Base-by-base conservation (phyloP, 495 filamentous ascomycete species). In the Entonaema liquescens region DNA sequence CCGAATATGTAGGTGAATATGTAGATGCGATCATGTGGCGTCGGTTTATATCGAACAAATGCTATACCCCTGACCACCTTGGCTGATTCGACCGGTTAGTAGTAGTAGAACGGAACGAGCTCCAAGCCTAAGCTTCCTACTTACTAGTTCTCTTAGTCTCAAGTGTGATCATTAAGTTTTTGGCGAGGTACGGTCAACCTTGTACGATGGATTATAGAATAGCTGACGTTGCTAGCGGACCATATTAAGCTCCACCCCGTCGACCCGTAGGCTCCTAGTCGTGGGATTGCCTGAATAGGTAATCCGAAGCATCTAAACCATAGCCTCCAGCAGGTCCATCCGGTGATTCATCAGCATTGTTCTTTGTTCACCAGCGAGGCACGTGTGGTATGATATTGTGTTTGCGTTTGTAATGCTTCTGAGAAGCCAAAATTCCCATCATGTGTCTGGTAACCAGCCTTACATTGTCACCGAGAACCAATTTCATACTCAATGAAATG, bases 201-300 rank as follows among this genome's bases (percentile, higher is more conserved):
- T 72, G 64, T 61, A 56, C 49, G 50, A 68, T 72, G 44, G 29
- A 25, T 61, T 62, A 65, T 59, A 58, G 42, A 23, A 61, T 49
- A 61, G 56, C 49, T 50, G 70, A 62, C 59, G 57, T 65, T 59
- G 70, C 49, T 68, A 73, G 65, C 60, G 61, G 50, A 58, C 55
- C 59, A 25, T 59, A 21, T 44, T 55, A 40, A 73, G 49, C 70
- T 73, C 70, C 65, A 68, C 70, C 65, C 55, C 55, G n/a, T 38
- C 49, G 49, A 62, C 38, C 28, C 29, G 53, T 56, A 15, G 49
- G 26, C 60, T 31, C 35, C 26, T 58, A n/a, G 47, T 52, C 25
- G 19, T 73, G 65, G 72, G 72, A 57, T 72, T 74, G n/a, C 72
- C 64, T 26, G 35, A 66, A 59, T 44, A 66, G 72, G 72, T 17